Evolutionary conservation across 805 yeast genomes (phyloP), one percentile per base, ranked within the genome.

Genomic region (Ogataea trehalophila): DNA sequence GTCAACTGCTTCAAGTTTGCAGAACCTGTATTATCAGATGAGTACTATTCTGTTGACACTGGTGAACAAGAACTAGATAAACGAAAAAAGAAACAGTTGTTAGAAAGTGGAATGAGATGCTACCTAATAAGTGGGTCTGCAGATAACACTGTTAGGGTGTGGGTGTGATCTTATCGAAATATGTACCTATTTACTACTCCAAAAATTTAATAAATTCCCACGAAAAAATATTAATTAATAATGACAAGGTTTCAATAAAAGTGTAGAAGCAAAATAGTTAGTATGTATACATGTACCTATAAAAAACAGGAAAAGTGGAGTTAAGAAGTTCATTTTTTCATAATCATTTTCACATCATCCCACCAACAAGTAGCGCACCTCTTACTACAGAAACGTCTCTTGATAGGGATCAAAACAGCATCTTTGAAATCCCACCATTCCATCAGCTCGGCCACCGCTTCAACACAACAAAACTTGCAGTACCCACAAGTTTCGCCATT

Each of bases 351-450:
- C 45, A 53, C 41, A 34, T 50, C 26, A 9, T 50, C 37, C 49
- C 53, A 50, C 74, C 75, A 71, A 11, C 26, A 20, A 7, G 42
- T 35, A 2, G 71, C 70, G 61, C 87, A 81, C 22, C 64, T 57
- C 1, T 77, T 79, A 49, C 39, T 69, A 53, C 87, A 81, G 52
- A 81, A 81, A 49, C 74, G 74, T 37, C 77, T 65, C 55, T 75
- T 73, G 26, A 81, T 68, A 0, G 87, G 86, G 4, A 80, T 62
- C 34, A 69, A 59, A 35, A 63, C 68, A 47, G 80, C 75, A 36
- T 69, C 73, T 43, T 75, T 68, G 41, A 80, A 69, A 54, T 81
- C 82, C 87, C 87, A 81, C 86, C 86, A 81, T 58, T 81, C 87
- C 50, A 75, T 58, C 1, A 75, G 71, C 54, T 81, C 83, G 0